Evolutionary conservation across 768 basidiomycete genomes (phyloP), one percentile per base, ranked within the genome.

Genomic region (Hemileccinum rubropunctum): DNA sequence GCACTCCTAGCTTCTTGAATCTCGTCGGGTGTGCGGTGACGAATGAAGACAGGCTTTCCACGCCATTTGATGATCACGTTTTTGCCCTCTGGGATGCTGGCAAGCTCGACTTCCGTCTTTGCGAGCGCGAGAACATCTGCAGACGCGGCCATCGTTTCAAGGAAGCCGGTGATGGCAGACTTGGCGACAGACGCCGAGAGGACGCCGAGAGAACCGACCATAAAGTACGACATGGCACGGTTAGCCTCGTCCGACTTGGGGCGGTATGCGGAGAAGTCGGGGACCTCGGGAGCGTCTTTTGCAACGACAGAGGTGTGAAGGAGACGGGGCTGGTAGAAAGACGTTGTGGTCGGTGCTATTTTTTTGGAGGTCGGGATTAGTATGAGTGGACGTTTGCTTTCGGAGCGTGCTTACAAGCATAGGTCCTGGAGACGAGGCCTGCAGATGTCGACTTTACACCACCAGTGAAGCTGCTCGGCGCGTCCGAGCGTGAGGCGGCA

Each of bases 11-110:
- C 97, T 75, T 99, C 97, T 55, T 91, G 82, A 60, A 99, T 90
- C 77, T 99, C 97, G 48, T 77, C 80, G 49, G 78, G 63, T 13
- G 97, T 99, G 63, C 97, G 84, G 77, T 99, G 97, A 58, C 97
- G 84, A 69, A 99, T 93, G 79, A 98, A 98, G 47, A 99, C 97
- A 57, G 97, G 97, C 79, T 99, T 99, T 70, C 97, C 97, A 65
- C 97, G 90, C 97, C 97, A 99, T 77, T 98, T 94, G 75, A 95
- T 90, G 71, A 95, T 84, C 59, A 88, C 89, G 67, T 95, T 95
- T 82, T 94, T 95, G 71, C 94, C 94, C 79, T 98, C 93, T 33
- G 97, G 97, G 64, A 99, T 98, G 53, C 72, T 76, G 47, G 74
- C 72, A 53, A 99, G 83, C 34, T 95, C 92, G 52, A 99, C 84